Percentiles rank a stretch among this genome's conserved stretches.
Conservation (phyloP, 768 basidiomycete species). For the Candolleomyces aberdarensis region DNA sequence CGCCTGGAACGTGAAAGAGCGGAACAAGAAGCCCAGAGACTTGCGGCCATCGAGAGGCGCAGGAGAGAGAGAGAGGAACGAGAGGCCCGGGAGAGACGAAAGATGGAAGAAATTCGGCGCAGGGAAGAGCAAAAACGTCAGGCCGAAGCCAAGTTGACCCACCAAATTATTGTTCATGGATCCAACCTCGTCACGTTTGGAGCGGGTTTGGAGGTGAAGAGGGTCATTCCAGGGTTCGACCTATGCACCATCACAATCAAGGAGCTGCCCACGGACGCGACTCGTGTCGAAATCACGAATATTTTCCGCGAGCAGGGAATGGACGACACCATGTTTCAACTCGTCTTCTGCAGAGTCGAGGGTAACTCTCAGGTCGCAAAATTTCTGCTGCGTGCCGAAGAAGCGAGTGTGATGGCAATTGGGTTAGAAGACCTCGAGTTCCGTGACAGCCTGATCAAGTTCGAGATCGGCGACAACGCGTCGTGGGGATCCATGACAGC, state of each 20-base stretch:
- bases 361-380: slow-evolving; percentile 34
- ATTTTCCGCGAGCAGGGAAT: slow-evolving; percentile 13
- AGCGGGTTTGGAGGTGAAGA: slow-evolving; percentile 15
- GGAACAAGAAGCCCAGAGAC: not conserved
- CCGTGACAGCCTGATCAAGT: slow-evolving; percentile 35
- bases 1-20: not conserved
- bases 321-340: not conserved
- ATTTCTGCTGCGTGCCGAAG: slow-evolving; percentile 39
- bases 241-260: slow-evolving; percentile 12
- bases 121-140: slow-evolving; percentile 6
- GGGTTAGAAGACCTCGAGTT: slow-evolving; percentile 51
- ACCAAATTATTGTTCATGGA: slow-evolving; percentile 6
- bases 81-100: not conserved
- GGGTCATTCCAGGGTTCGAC: slow-evolving; percentile 15
- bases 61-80: not conserved
- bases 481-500: slow-evolving; percentile 41
- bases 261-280: slow-evolving; percentile 11
- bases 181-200: slow-evolving; percentile 18
- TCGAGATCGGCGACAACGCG: slow-evolving; percentile 40
- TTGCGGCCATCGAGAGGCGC: not conserved
- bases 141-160: slow-evolving; percentile 3
- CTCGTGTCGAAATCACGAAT: slow-evolving; percentile 9
- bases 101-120: not conserved
- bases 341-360: slow-evolving; percentile 16
- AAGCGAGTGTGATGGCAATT: slow-evolving; percentile 36